Percentiles rank a stretch among this genome's conserved stretches.
These are phyloP conservation scores for Didymella pomorum DNA, from an alignment of 2,329 filamentous ascomycete genomes.

Conservation along the genomic window DNA sequence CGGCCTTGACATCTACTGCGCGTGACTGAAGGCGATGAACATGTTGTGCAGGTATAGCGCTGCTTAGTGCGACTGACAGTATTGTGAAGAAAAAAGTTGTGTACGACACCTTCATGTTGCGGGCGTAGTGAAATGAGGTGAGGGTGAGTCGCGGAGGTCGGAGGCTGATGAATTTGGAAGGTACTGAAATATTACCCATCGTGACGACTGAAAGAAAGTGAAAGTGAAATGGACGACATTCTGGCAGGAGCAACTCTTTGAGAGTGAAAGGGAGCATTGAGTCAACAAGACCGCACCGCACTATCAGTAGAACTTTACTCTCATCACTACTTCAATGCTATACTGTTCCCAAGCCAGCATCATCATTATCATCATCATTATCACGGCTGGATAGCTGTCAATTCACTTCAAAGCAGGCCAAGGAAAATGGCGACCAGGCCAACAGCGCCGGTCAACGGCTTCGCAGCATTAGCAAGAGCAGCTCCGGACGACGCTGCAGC, in stretches of 20 bases:
- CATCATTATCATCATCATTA: too few relatives aligned
- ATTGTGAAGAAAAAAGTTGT: background rate
- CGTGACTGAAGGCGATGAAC: background rate
- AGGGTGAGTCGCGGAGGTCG: background rate
- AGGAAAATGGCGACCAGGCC: slow-evolving; percentile 18
- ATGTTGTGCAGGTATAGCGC: background rate
- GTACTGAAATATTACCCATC: background rate
- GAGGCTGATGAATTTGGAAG: background rate
- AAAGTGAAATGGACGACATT: too few relatives aligned
- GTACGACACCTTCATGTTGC: background rate
- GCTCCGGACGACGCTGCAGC: slow-evolving; percentile 11
- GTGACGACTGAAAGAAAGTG: background rate
- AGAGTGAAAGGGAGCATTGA: too few relatives aligned
- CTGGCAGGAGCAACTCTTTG: background rate
- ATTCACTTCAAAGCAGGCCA: slow-evolving; percentile 9
- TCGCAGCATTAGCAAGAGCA: slow-evolving; percentile 10
- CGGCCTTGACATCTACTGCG: background rate
- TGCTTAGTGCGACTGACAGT: background rate
- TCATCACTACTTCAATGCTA: too few relatives aligned
- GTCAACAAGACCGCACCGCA: too few relatives aligned
- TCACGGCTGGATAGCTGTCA: too few relatives aligned
- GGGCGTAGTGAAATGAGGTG: background rate
- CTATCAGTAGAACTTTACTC: too few relatives aligned
- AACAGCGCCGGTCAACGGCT: slow-evolving; percentile 13
- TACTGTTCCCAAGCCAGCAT: too few relatives aligned